Evolutionary conservation across 495 filamentous ascomycete species (phyloP), one percentile per base, ranked within the genome.

Genomic region (Astrothelium subdiscretum): DNA sequence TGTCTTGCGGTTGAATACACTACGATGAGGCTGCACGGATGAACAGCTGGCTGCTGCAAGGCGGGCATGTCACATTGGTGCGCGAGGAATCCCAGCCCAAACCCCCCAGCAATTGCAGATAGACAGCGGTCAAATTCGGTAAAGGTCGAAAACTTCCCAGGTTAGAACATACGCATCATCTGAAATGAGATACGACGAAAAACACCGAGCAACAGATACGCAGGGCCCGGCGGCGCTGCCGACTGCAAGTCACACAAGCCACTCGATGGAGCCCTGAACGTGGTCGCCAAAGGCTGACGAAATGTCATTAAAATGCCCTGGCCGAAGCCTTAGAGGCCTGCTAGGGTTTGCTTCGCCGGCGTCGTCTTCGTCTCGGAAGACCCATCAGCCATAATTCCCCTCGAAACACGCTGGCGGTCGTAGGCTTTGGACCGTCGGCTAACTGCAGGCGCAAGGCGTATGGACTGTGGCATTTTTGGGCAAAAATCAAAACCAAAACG

Each of bases 11-110:
- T 8, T 29, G 48, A 26, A n/a, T 26, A 29, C 48, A 54, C 48
- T 54, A 54, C 20, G 48, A 54, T 54, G 48, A 54, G 48, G 48
- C 48, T 54, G 48, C 48, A 54, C 48, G 48, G 48, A 54, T 24
- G 43, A 54, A 54, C 48, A 54, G 48, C 48, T 54, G 48, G 48
- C 48, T 54, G 48, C 48, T 54, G 48, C 48, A 27, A 29, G 48
- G 22, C n/a, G 24, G n/a, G 48, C 22, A 26, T 29, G 22, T 27
- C n/a, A 54, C 24, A 27, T 54, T 54, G 26, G n/a, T 29, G n/a
- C 48, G 48, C 48, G 48, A 54, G 48, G 48, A 54, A 54, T 54
- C 48, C 48, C 29, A 24, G 48, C 22, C 6, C 48, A 3, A 3
- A 54, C 26, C 8, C 24, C 48, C 48, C 24, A 54, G 48, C 48